Evolutionary conservation across 164 flowering plant genomes (phyloP).

Genomic region (Magnolia officinalis): DNA sequence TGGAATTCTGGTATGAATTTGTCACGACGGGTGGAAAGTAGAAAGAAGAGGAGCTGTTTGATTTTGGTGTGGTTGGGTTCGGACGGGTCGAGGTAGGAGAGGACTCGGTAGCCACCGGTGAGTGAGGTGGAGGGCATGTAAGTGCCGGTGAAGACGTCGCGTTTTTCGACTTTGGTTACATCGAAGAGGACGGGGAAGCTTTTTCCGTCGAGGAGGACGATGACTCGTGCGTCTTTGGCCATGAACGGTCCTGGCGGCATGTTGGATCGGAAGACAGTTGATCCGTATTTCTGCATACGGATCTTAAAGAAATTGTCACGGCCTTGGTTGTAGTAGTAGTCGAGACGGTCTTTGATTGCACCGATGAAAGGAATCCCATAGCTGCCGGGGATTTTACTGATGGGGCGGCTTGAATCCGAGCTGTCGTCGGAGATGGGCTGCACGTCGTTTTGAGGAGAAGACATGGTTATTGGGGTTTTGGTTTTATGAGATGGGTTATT

Average conservation of each 20-base stretch:
- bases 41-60: constrained; percentile 18
- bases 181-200: constrained; percentile 46
- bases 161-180: constrained; percentile 35
- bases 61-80: constrained; percentile 31
- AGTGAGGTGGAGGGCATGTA: constrained; percentile 35
- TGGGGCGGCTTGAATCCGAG: not conserved
- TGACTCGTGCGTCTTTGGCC: constrained; percentile 45
- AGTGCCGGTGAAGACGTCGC: constrained; percentile 36
- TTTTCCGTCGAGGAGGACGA: constrained; percentile 61
- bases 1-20: constrained; percentile 28
- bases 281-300: constrained; percentile 22
- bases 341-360: constrained; percentile 31
- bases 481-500: too few species aligned
- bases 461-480: not conserved
- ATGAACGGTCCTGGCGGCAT: constrained; percentile 83
- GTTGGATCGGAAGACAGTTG: constrained; percentile 51
- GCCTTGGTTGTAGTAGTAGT: constrained; percentile 48
- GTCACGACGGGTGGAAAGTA: constrained; percentile 16
- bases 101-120: constrained; percentile 36
- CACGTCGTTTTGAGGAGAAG: not conserved
- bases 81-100: constrained; percentile 34
- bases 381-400: constrained; percentile 44
- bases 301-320: constrained; percentile 25
- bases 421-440: not conserved
- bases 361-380: constrained; percentile 40